Percentiles rank a stretch among this genome's conserved stretches.
Conservation (phyloP, 2,329 filamentous ascomycete genomes). For the Sordariomycetes sp. region DNA sequence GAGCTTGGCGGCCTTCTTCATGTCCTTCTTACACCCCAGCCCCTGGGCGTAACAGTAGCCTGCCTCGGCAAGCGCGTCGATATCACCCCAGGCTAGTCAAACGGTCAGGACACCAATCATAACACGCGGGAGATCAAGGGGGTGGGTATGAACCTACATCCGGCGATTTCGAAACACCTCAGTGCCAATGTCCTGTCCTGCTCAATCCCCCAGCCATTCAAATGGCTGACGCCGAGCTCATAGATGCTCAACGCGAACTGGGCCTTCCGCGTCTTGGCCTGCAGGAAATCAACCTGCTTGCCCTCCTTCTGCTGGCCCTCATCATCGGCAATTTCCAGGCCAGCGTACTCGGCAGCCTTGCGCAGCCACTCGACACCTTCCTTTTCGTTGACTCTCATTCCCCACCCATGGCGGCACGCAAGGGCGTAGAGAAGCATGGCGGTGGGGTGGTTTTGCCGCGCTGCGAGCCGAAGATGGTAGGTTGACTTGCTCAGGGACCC, state of each 20-base stretch:
- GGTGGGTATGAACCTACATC: conserved; percentile 41
- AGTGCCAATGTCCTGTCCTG: conserved; percentile 83
- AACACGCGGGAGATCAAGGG: not conserved
- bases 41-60: conserved; percentile 95
- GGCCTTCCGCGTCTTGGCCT: conserved; percentile 75
- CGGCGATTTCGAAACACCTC: conserved; percentile 93
- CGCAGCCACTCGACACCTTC: conserved; percentile 90
- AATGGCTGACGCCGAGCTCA: conserved; percentile 89
- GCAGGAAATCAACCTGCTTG: conserved; percentile 52
- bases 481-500: conserved; percentile 88
- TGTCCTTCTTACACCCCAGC: conserved; percentile 86
- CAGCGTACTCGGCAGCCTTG: conserved; percentile 77
- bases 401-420: conserved; percentile 94
- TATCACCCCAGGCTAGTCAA: conserved; percentile 72
- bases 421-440: conserved; percentile 95
- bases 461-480: conserved; percentile 86
- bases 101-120: conserved; percentile 11
- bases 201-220: conserved; percentile 96
- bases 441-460: conserved; percentile 74
- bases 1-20: conserved; percentile 86
- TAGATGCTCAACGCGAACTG: conserved; percentile 95
- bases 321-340: conserved; percentile 73
- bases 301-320: conserved; percentile 56
- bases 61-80: conserved; percentile 85
- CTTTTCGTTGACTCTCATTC: conserved; percentile 82